Evolutionary conservation across 441 rosid genomes (phyloP), one percentile per base, ranked within the genome.

Genomic region (Macaranga tanarius): DNA sequence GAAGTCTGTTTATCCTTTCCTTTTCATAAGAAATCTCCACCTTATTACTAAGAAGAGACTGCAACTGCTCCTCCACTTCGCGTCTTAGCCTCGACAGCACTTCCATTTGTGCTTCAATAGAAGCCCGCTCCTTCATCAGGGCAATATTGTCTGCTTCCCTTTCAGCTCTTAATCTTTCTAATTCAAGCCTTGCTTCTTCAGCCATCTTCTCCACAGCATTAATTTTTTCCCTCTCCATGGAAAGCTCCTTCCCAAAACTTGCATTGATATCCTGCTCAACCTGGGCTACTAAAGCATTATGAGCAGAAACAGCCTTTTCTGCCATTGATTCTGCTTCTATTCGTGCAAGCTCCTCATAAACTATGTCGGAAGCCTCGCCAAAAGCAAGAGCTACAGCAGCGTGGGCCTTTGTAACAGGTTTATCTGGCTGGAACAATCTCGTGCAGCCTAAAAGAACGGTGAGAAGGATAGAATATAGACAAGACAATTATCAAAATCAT

Each of bases 341-440:
- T 50, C 95, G 97, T 52, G 96, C 89, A 76, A 95, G 88, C 79
- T 95, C 98, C 84, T 95, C 98, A 19, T 85, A 83, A 26, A 92
- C 96, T 58, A 81, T 23, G 5, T 91, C 97, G 42, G 91, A 83
- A 78, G 89, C 95, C 78, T 95, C 98, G 40, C 98, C 96, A 66
- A 79, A 84, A 23, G 96, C 91, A 79, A 95, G 91, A 79, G 99
- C 95, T 61, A 87, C 83, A 28, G 98, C 97, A 62, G 92, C 88
- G 84, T 95, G 99, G 70, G 98, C 95, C 74, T 95, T 95, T 74
- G 98, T 95, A 73, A 92, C 98, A 40, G 99, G 97, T 83, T 92
- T 95, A 73, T 79, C 79, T 13, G 99, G 99, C 84, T 90, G 98
- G 87, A 92, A 92, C 76, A 92, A 76, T 79, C 95, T 90, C 13